Conservation (phyloP, 2,329 filamentous ascomycete genomes). For the Delphinella strobiligena region DNA sequence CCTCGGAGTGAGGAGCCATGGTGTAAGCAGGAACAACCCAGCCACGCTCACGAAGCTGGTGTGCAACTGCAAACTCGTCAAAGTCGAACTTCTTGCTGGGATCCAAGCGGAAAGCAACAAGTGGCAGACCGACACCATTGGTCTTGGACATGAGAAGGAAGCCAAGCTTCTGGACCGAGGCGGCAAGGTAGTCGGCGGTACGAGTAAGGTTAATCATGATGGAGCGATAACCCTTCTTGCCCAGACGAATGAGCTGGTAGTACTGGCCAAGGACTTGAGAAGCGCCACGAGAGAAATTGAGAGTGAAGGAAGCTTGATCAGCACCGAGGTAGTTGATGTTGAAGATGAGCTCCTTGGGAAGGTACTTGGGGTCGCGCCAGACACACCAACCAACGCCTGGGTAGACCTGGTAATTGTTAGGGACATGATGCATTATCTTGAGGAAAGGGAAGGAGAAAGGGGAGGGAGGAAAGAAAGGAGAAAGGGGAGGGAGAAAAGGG, state of each 20-base stretch:
- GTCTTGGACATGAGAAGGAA: conserved; percentile 83
- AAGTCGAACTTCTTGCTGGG: conserved; percentile 41
- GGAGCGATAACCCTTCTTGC: conserved; percentile 78
- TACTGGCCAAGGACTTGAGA: conserved; percentile 94
- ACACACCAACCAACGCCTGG: conserved; percentile 91
- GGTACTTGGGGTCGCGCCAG: conserved; percentile 71
- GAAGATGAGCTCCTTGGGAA: conserved; percentile 89
- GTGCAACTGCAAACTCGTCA: conserved; percentile 51
- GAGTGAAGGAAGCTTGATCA: conserved; percentile 87
- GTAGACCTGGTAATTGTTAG: conserved; percentile 49
- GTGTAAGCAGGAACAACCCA: conserved; percentile 97
- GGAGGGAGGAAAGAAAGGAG: too few species aligned
- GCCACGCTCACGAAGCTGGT: conserved; percentile 72
- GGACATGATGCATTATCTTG: neutral
- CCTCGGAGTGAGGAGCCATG: conserved; percentile 78
- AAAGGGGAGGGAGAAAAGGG: conserved; percentile 3
- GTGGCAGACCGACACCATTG: conserved; percentile 65
- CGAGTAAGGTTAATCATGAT: conserved; percentile 93
- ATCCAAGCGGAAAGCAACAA: conserved; percentile 77
- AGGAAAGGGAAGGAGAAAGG: too few species aligned
- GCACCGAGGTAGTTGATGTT: conserved; percentile 98
- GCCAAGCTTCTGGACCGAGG: conserved; percentile 58
- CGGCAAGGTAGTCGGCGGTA: conserved; percentile 76
- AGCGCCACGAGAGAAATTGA: conserved; percentile 95
- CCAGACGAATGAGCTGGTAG: conserved; percentile 91